A percentile compares a stretch with the other conserved stretches of the same genome.
phyloP scores from a whole-genome alignment of 106 monocot species.

The Hemerocallis citrina region DNA sequence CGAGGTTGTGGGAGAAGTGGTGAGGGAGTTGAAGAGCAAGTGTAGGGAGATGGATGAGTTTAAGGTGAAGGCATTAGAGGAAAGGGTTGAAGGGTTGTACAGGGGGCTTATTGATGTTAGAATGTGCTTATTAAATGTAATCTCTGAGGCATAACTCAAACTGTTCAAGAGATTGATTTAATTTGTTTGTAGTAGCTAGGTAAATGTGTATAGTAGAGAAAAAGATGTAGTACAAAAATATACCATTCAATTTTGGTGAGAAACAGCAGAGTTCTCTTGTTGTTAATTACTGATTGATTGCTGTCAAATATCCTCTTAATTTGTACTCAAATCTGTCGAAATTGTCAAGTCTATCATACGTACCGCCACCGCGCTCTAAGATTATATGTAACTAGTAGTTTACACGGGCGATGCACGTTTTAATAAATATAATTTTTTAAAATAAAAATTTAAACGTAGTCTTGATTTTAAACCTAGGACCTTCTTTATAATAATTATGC shows the following conservation, averaged over 20 bases:
- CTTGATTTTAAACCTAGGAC: no score
- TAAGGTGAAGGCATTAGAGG: constrained; percentile 15
- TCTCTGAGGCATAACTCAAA: constrained; percentile 4
- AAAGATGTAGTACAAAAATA: not conserved
- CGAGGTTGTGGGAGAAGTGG: not conserved
- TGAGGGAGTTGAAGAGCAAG: constrained; percentile 13
- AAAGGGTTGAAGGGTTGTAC: constrained; percentile 34
- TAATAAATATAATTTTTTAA: no score
- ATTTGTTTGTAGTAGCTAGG: not conserved
- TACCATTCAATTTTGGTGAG: constrained; percentile 9
- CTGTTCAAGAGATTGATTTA: not conserved
- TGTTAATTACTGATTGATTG: no score
- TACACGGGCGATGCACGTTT: no score
- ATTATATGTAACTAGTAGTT: no score
- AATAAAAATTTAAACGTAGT: no score
- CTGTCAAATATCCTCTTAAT: no score
- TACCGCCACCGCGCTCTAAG: no score
- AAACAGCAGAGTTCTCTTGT: not conserved
- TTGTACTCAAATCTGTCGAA: no score
- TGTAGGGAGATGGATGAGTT: constrained; percentile 26
- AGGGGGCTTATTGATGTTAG: constrained; percentile 25
- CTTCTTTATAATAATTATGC: no score
- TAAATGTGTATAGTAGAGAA: no score
- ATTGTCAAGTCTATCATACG: no score
- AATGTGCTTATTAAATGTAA: constrained; percentile 18